Base-by-base conservation (phyloP, 2,329 filamentous ascomycete species). In the Talaromyces sp. region DNA sequence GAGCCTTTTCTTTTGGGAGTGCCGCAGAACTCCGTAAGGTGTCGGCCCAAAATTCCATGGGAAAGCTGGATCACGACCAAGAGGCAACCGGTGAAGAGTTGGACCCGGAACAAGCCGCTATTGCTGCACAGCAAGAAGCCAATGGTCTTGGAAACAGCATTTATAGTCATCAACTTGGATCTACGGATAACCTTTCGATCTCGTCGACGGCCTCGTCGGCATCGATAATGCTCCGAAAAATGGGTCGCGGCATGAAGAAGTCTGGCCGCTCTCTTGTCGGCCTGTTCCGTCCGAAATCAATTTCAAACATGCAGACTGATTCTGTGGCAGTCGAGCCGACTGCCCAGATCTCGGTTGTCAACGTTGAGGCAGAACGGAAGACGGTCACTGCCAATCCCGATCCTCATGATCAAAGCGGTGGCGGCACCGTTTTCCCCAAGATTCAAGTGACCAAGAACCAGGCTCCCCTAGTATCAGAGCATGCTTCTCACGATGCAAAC, bases 161-260 rank as follows among this genome's bases (percentile, higher is more conserved):
- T 67, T 99, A 99, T 73, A 90, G 90, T 27, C 67, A 71, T 62
- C 89, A 89, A 65, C 85, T 88, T 17, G 90, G 92, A 15, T 99
- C 95, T 4, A 98, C 92, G 0, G 95, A 99, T 76, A 98, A 98
- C 68, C 78, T 99, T 52, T 81, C 79, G 4, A 77, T 81, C 22
- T 80, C 77, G 1, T 80, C 79, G 1, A 80, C 79, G 6, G 78
- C 78, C 25, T 80, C 78, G 0, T 81, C 79, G 8, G 78, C 79
- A 4, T 81, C 78, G 15, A 76, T 81, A 57, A 81, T 81, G 78
- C 74, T 99, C 67, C 88, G 95, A 58, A 99, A 99, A 80, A 99
- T 99, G 95, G 95, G 95, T 60, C 92, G 92, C 66, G 93, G 93
- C n/a, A 90, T 98, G 87, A 98, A 96, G 84, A 96, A 95, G 77